phyloP scores from a whole-genome alignment of 441 rosid genomes.

The Capsella rubella region DNA sequence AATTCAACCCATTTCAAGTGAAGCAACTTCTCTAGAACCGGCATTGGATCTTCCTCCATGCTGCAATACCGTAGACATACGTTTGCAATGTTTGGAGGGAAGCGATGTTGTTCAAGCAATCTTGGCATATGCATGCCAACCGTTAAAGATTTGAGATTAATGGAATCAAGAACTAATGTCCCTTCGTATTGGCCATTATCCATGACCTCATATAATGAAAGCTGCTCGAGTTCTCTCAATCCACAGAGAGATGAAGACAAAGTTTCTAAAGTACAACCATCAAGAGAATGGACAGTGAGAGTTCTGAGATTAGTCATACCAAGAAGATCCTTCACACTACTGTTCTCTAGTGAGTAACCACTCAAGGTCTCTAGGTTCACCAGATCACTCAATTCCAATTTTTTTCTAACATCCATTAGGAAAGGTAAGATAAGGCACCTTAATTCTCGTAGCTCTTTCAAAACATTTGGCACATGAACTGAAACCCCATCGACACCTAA shows the following conservation, averaged over 20 bases:
- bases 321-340: conserved; percentile 7
- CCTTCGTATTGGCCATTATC: not conserved
- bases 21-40: conserved; percentile 3
- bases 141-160: conserved; percentile 12
- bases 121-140: not conserved
- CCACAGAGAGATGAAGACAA: not conserved
- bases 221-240: not conserved
- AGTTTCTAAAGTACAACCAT: not conserved
- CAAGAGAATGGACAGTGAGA: not conserved
- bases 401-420: conserved; percentile 1
- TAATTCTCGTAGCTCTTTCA: conserved; percentile 26
- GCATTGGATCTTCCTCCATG: conserved; percentile 14
- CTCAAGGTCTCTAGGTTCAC: conserved; percentile 11
- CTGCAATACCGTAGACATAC: conserved; percentile 4
- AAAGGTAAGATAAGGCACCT: conserved; percentile 9
- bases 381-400: conserved; percentile 25
- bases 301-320: conserved; percentile 12
- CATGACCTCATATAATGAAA: conserved; percentile 10
- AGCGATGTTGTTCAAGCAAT: not conserved
- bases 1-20: conserved; percentile 11
- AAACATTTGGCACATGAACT: conserved; percentile 29
- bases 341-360: not conserved
- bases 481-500: not conserved
- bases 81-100: conserved; percentile 13
- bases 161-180: not conserved